Evolutionary conservation across 805 yeast genomes (phyloP).

Genomic region (Hanseniaspora guilliermondii): DNA sequence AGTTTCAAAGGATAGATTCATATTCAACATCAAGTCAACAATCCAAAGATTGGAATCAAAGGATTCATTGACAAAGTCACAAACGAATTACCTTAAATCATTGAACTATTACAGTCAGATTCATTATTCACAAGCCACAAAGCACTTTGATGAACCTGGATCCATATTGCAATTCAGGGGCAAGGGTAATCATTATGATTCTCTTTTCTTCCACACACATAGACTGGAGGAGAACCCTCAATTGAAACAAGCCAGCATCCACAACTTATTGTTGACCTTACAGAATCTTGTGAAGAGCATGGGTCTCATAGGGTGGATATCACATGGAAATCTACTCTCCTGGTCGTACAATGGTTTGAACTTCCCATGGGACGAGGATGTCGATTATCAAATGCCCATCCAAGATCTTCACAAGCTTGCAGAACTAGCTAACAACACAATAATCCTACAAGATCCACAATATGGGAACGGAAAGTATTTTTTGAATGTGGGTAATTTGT

Average conservation of each 20-base stretch:
- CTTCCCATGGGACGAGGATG: conserved; percentile 58
- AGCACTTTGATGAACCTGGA: conserved; percentile 29
- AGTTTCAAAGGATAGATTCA: background rate
- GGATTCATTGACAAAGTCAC: conserved; percentile 19
- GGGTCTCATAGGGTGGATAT: conserved; percentile 46
- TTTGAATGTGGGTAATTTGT: conserved; percentile 39
- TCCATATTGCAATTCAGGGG: conserved; percentile 18
- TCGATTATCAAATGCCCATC: conserved; percentile 53
- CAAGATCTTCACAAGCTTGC: conserved; percentile 36
- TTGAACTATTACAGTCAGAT: conserved; percentile 25
- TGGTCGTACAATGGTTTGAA: conserved; percentile 53
- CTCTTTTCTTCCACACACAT: conserved; percentile 46
- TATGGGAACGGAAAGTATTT: conserved; percentile 48
- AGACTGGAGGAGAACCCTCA: conserved; percentile 29
- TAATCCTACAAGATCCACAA: conserved; percentile 36
- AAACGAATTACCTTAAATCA: conserved; percentile 26
- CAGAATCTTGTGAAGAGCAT: conserved; percentile 35
- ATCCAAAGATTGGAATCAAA: conserved; percentile 22
- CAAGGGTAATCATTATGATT: conserved; percentile 39
- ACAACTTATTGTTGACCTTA: conserved; percentile 41
- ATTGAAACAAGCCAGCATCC: conserved; percentile 23
- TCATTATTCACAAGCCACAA: conserved; percentile 28
- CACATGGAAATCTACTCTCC: conserved; percentile 52
- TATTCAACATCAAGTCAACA: conserved; percentile 20
- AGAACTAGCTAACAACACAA: conserved; percentile 30